Base-by-base conservation (phyloP, 495 filamentous ascomycete genomes). In the Annulohypoxylon bovei region DNA sequence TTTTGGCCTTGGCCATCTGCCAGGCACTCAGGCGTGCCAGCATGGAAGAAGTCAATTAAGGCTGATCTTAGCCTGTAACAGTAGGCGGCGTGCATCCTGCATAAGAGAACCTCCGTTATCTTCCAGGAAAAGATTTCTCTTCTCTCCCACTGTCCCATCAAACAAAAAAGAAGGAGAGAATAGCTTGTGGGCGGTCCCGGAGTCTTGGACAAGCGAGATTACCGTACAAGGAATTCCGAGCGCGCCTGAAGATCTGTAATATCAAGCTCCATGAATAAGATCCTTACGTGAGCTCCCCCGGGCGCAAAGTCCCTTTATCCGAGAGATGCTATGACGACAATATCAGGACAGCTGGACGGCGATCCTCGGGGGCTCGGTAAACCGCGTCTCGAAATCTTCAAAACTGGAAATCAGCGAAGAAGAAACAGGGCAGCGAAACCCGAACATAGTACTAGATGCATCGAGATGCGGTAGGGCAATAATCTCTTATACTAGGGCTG, bases 31-130 rank as follows among this genome's bases (percentile, higher is more conserved):
- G 61, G 61, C 65, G 65, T 64, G 32, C 70, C 65, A 61, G 65
- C 60, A 62, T 61, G 70, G 70, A 65, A 62, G 25, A 68, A 68
- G 40, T 68, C 65, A 68, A 68, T 72, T 68, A 28, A 68, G 70
- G 70, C 70, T 65, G 70, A 72, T 72, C 70, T 72, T 72, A 60
- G 37, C 70, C 70, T 68, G 56, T 68, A 72, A 47, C 60, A 67
- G 69, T 64, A 67, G 69, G 59, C 69, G 40, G 54, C 54, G 44
- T 64, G 22, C 64, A 47, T 32, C 59, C 54, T 61, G 46, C 64
- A 65, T 65, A 22, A 60, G 27, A 33, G 47, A 55, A 65, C 64
- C 27, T 72, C 69, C 69, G 69, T 68, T 72, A 64, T 72, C 69
- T 72, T 72, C 55, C 50, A 68, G 28, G 65, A 62, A 72, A 67